Percentiles rank a stretch among this genome's conserved stretches.
Conservation (phyloP, 2,329 filamentous ascomycete genomes). For the Mycosphaerella sp. region DNA sequence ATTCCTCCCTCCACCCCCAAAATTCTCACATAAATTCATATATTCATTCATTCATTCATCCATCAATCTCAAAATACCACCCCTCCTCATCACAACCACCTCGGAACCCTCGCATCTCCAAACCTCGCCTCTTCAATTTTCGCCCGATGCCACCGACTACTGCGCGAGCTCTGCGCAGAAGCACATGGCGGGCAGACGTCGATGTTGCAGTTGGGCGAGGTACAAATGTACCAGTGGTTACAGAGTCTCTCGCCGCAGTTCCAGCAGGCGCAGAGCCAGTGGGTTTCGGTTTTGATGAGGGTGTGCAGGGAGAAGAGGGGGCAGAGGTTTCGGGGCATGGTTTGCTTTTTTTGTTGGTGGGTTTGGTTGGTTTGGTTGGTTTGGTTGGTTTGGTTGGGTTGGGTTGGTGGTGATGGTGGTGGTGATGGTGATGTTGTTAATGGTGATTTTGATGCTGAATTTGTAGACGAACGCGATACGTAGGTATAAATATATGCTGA, state of each 20-base stretch:
- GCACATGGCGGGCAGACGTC: neutral
- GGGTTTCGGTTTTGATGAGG: neutral
- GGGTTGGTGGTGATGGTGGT: too few relatives aligned
- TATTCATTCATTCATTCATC: too few relatives aligned
- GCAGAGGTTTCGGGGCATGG: neutral
- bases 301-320: neutral
- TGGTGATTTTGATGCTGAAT: too few relatives aligned
- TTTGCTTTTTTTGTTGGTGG: too few relatives aligned
- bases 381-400: too few relatives aligned
- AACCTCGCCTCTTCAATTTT: neutral
- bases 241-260: neutral
- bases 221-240: neutral
- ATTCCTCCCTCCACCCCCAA: too few relatives aligned
- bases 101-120: neutral
- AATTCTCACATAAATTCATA: too few relatives aligned
- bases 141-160: neutral
- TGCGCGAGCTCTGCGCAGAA: neutral
- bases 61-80: too few relatives aligned
- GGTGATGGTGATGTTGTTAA: too few relatives aligned
- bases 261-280: neutral
- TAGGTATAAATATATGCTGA: too few relatives aligned
- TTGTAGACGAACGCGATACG: too few relatives aligned
- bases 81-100: neutral
- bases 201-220: neutral
- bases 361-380: too few relatives aligned